phyloP scores from a whole-genome alignment of 805 yeast genomes.

The Zygoascus biomembranicola region DNA sequence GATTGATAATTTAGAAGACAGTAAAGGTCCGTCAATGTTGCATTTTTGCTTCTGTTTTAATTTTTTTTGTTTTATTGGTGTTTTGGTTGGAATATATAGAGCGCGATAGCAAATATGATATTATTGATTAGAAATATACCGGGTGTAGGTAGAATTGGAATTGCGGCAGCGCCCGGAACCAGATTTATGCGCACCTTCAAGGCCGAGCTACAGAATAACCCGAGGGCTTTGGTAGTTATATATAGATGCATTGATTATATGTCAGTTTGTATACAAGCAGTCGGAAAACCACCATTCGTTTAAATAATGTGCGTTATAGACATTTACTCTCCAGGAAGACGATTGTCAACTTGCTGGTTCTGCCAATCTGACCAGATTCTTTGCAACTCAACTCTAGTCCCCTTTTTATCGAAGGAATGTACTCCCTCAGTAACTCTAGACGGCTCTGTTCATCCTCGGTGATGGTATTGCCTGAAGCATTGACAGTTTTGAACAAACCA shows the following conservation, averaged over 20 bases:
- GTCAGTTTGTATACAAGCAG: too few relatives aligned
- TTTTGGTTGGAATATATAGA: not conserved
- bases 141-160: too few relatives aligned
- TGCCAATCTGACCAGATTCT: constrained; percentile 70
- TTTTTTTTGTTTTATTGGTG: not conserved
- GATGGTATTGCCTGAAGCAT: constrained; percentile 26
- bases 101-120: too few relatives aligned
- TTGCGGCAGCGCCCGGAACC: too few relatives aligned
- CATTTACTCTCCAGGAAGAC: not conserved
- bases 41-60: not conserved
- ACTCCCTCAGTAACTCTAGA: constrained; percentile 44
- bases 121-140: not conserved
- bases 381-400: constrained; percentile 45
- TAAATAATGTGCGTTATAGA: not conserved
- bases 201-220: too few relatives aligned
- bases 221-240: too few relatives aligned
- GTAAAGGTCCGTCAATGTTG: not conserved
- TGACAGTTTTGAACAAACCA: constrained; percentile 42
- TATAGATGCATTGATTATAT: too few relatives aligned
- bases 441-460: constrained; percentile 59
- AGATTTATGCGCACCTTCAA: too few relatives aligned
- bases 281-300: too few relatives aligned
- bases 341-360: constrained; percentile 29
- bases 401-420: constrained; percentile 38
- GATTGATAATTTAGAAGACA: not conserved